Base-by-base conservation (phyloP, 2,329 filamentous ascomycete genomes). In the Fusarium sp. region DNA sequence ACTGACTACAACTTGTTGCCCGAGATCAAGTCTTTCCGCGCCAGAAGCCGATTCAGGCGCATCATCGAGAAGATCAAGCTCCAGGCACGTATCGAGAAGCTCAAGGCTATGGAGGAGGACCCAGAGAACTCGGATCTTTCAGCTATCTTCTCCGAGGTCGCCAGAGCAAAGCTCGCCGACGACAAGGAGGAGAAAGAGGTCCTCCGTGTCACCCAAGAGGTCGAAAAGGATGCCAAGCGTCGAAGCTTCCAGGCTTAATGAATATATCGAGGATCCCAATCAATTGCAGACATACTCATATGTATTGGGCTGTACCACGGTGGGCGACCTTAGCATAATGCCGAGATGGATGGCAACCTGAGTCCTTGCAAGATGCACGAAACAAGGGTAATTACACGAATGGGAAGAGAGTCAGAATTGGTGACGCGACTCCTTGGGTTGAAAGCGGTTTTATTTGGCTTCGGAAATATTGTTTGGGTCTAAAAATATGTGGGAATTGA, bases 1-100 rank as follows among this genome's bases (percentile, higher is more conserved):
- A 94, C 93, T 69, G 95, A 98, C 83, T 94, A 98, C 89, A 95
- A 99, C 87, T 89, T 99, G 89, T 85, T 99, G 82, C 96, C 96
- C 75, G 96, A 99, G 85, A 97, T 99, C 76, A 93, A 93, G 83
- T 92, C 94, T 57, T 97, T 96, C 86, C 94, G 97, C 83, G 92
- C 95, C 71, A 94, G 94, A 83, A 94, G 94, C 63, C 94, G 94
- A 70, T 92, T 99, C 76, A 93, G 93, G 82, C 93, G 95, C 72
- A 95, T 95, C 78, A 97, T 99, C 84, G 94, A 98, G 83, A 91
- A 97, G 79, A 93, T 98, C 86, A 98, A 97, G 84, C 90, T 99
- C 60, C 91, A 94, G 73, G 98, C 98, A 84, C 93, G 95, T 72
- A 98, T 99, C 84, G 94, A 97, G 81, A 89, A 93, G 36, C 92